Evolutionary conservation across 108 stramenopile species (phyloP).

Genomic region (Aurantiochytrium sp.): DNA sequence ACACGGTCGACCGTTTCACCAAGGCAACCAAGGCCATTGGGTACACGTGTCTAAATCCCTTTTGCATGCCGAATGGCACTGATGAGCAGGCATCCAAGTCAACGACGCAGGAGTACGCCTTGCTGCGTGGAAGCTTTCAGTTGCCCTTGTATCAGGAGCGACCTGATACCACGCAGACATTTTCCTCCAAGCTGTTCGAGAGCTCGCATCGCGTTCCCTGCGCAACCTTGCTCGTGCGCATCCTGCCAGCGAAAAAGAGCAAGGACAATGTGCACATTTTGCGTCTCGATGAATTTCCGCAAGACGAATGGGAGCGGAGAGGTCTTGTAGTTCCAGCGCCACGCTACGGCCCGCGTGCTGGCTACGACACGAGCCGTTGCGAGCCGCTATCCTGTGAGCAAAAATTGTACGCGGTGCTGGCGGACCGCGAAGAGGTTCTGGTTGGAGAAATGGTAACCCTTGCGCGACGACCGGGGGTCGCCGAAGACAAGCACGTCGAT

Average conservation of each 20-base stretch:
- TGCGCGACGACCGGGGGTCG: background rate
- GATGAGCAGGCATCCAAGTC: background rate
- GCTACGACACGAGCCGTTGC: background rate
- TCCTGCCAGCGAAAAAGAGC: background rate
- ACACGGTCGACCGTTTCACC: background rate
- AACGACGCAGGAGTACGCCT: background rate
- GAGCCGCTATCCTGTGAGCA: background rate
- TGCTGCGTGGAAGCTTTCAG: background rate
- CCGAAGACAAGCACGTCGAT: slow-evolving; percentile 1
- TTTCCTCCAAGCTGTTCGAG: background rate
- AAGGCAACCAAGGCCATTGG: background rate
- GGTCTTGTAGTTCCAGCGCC: background rate
- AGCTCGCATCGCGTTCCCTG: background rate
- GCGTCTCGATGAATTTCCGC: background rate
- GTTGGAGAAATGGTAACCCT: background rate
- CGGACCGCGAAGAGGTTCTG: background rate
- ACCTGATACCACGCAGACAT: background rate
- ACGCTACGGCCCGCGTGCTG: background rate
- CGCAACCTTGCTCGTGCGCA: background rate
- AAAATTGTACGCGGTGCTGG: background rate
- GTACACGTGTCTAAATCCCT: background rate
- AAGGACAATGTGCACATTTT: background rate
- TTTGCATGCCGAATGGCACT: background rate
- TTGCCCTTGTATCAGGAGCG: background rate
- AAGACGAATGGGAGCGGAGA: background rate